These are phyloP conservation scores for Stephania japonica DNA, from an alignment of 164 flowering plant genomes.

Conservation along the genomic window DNA sequence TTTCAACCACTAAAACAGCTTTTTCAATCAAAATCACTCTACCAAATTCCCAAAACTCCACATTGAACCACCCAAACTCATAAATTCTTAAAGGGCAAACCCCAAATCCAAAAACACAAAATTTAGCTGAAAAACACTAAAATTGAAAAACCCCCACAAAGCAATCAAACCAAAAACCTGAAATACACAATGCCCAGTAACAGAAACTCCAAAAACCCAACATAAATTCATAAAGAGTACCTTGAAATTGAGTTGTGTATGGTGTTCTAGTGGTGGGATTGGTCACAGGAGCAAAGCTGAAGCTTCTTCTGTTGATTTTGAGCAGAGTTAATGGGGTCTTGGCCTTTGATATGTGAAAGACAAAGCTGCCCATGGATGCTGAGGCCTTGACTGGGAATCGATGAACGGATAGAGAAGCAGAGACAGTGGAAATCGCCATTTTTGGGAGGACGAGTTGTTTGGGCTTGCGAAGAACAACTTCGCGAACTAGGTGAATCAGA, in stretches of 20 bases:
- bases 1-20: neutral
- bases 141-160: neutral
- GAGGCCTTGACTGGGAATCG: slow-evolving; percentile 15
- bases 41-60: neutral
- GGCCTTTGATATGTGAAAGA: slow-evolving; percentile 21
- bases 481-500: no score
- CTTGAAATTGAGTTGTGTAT: slow-evolving; percentile 24
- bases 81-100: neutral
- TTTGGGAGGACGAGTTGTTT: neutral
- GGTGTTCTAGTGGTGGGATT: slow-evolving; percentile 15
- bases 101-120: neutral
- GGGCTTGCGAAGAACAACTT: neutral
- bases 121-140: neutral
- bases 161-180: no score
- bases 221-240: slow-evolving; percentile 12
- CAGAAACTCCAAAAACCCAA: neutral
- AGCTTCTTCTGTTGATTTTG: slow-evolving; percentile 14
- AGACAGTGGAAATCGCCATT: slow-evolving; percentile 19
- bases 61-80: neutral
- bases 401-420: slow-evolving; percentile 16
- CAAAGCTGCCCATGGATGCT: slow-evolving; percentile 20
- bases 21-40: neutral
- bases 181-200: neutral
- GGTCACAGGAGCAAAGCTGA: slow-evolving; percentile 23
- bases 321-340: slow-evolving; percentile 10